Percentiles rank a stretch among this genome's conserved stretches.
Evolutionary conservation across 352 stramenopile species (phyloP).

Genomic region (Pythium vanterpoolii): DNA sequence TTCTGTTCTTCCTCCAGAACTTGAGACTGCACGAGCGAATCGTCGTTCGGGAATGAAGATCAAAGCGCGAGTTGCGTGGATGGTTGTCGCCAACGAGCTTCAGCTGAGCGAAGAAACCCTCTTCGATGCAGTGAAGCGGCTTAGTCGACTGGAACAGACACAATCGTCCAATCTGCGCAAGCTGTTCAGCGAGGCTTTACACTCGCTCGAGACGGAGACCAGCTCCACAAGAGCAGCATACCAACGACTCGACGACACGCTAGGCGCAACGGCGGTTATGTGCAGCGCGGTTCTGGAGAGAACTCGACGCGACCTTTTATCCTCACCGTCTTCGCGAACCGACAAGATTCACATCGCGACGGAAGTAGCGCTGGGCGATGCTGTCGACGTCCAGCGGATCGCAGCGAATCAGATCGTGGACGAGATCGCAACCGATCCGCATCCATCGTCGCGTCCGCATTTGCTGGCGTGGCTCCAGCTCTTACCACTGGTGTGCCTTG

Average conservation of each 20-base stretch:
- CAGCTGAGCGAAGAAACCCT: constrained; percentile 6
- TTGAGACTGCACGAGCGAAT: constrained; percentile 2
- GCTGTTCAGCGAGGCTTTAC: background rate
- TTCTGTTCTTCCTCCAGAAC: background rate
- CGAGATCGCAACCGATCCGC: constrained; percentile 5
- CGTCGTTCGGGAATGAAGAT: constrained; percentile 3
- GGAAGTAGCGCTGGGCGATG: constrained; percentile 18
- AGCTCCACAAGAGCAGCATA: background rate
- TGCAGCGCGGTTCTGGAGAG: background rate
- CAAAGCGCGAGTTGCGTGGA: constrained; percentile 10
- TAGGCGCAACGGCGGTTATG: background rate
- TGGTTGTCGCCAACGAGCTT: constrained; percentile 13
- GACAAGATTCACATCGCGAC: constrained; percentile 14
- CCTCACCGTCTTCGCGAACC: background rate
- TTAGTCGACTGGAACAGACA: background rate
- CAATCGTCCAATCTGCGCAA: background rate
- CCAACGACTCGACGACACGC: constrained; percentile 1
- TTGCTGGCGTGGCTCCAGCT: constrained; percentile 14
- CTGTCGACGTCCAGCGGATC: constrained; percentile 24
- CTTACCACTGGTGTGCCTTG: constrained; percentile 42
- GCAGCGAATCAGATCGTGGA: constrained; percentile 39
- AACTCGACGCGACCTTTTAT: background rate
- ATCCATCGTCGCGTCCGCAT: background rate
- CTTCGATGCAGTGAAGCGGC: background rate
- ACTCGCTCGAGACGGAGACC: background rate